These are phyloP conservation scores for Talaromyces sp. DNA, from an alignment of 2,329 filamentous ascomycete species.

Conservation along the genomic window DNA sequence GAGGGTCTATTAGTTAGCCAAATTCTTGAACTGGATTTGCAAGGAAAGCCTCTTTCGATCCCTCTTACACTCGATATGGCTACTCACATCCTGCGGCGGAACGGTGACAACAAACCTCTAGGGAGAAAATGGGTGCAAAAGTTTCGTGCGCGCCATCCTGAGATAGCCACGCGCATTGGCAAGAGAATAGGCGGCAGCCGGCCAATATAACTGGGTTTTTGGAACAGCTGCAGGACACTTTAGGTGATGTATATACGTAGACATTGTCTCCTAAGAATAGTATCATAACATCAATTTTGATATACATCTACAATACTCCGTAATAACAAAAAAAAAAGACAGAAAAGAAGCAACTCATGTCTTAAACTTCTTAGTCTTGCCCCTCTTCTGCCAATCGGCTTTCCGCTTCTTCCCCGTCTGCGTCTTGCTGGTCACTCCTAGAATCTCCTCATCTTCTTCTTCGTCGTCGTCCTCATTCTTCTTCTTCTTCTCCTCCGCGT, in stretches of 20 bases:
- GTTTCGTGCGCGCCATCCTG: neutral
- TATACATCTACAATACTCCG: neutral
- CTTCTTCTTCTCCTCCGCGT: conserved; percentile 8
- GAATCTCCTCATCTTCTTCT: conserved; percentile 5
- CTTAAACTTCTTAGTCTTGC: conserved; percentile 8
- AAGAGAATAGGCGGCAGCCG: no score
- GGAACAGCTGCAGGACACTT: no score
- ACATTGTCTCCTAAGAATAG: no score
- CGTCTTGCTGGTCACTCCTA: conserved; percentile 4
- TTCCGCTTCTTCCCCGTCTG: conserved; percentile 6
- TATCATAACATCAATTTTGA: no score
- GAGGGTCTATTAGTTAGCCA: neutral
- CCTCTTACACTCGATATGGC: neutral
- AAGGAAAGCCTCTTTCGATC: neutral
- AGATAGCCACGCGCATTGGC: neutral
- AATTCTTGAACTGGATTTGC: neutral
- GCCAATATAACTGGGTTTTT: no score
- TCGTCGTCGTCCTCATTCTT: neutral
- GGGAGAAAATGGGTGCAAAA: neutral
- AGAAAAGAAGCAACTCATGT: neutral
- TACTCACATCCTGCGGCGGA: neutral
- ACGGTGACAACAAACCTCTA: neutral
- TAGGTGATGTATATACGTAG: no score
- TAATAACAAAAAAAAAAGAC: neutral
- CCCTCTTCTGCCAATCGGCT: conserved; percentile 2